These are phyloP conservation scores for Carex pumila DNA, from an alignment of 176 grass and related monocot species.

Conservation along the genomic window DNA sequence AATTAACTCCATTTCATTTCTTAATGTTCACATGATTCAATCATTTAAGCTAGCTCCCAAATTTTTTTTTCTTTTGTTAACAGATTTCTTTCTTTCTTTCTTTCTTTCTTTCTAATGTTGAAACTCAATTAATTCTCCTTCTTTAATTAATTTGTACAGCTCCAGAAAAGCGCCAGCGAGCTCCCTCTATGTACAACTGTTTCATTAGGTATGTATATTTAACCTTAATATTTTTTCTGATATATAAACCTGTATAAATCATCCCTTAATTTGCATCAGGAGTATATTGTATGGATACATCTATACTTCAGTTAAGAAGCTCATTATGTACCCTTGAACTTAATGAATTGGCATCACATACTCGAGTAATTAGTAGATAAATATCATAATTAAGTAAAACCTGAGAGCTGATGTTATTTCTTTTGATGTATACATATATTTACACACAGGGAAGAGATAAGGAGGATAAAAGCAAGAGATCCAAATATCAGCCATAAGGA, in stretches of 20 bases:
- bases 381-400: no score
- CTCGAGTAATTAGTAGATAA: no score
- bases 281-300: no score
- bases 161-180: conserved; percentile 69
- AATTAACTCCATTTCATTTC: not conserved
- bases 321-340: no score
- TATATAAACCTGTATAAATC: no score
- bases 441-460: conserved; percentile 72
- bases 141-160: conserved; percentile 20
- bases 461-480: conserved; percentile 82
- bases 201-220: conserved; percentile 60
- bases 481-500: conserved; percentile 83
- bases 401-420: not conserved
- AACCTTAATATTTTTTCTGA: not conserved
- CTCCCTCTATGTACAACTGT: conserved; percentile 81
- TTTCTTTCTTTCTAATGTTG: not conserved
- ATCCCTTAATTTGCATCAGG: no score
- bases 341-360: no score
- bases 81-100: not conserved
- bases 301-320: no score
- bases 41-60: no score
- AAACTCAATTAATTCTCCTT: not conserved
- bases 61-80: not conserved
- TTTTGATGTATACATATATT: not conserved
- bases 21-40: not conserved